Conservation (phyloP, 441 rosid genomes). For the Viola pubescens region DNA sequence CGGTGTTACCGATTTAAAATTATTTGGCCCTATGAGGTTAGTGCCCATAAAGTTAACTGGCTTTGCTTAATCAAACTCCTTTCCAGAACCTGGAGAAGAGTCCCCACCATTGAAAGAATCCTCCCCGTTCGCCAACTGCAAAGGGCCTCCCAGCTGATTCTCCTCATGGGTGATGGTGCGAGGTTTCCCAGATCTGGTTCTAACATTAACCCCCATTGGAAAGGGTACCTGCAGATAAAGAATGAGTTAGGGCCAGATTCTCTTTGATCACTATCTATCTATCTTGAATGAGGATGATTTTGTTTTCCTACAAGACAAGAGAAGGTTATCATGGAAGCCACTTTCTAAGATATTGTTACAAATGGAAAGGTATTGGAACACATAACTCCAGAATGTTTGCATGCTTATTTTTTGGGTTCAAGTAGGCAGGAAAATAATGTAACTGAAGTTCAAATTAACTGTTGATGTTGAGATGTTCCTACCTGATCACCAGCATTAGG, state of each 20-base stretch:
- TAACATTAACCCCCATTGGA: slow-evolving; percentile 49
- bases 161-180: slow-evolving; percentile 26
- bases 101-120: slow-evolving; percentile 25
- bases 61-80: slow-evolving; percentile 34
- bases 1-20: slow-evolving; percentile 15
- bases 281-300: background rate
- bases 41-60: slow-evolving; percentile 17
- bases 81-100: slow-evolving; percentile 27
- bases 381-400: background rate
- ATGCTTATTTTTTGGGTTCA: slow-evolving; percentile 1
- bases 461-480: slow-evolving; percentile 6
- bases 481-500: slow-evolving; percentile 79
- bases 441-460: slow-evolving; percentile 1
- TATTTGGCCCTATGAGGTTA: slow-evolving; percentile 31
- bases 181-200: slow-evolving; percentile 43
- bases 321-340: background rate
- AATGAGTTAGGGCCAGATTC: slow-evolving; percentile 11
- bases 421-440: background rate
- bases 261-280: background rate
- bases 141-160: slow-evolving; percentile 23
- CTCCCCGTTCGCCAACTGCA: slow-evolving; percentile 25
- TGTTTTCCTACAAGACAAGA: slow-evolving; percentile 1
- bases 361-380: background rate
- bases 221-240: slow-evolving; percentile 44
- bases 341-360: background rate